These are phyloP conservation scores for Penicillium maclennaniae DNA, from an alignment of 495 filamentous ascomycete species.

Conservation along the genomic window DNA sequence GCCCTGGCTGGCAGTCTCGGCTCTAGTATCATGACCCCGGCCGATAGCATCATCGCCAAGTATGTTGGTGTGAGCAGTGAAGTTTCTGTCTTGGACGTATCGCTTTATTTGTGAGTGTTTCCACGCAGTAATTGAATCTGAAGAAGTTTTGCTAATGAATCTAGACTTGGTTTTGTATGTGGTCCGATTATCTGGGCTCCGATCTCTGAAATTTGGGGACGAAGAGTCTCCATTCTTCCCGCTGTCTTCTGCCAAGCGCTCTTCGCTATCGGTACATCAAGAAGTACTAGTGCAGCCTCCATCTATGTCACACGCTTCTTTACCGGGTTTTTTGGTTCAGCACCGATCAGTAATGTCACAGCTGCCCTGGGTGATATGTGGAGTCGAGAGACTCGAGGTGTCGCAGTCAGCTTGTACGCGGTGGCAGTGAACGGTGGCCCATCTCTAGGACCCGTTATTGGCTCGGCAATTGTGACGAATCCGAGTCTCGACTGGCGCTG, in stretches of 20 bases:
- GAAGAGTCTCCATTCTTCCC: conserved; percentile 40
- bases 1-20: conserved; percentile 47
- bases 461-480: conserved; percentile 41
- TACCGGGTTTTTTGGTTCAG: conserved; percentile 45
- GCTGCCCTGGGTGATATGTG: conserved; percentile 52
- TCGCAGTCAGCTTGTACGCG: conserved; percentile 42
- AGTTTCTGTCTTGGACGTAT: conserved; percentile 11
- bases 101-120: conserved; percentile 2
- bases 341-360: conserved; percentile 41
- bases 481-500: conserved; percentile 40
- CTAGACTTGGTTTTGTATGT: conserved; percentile 16
- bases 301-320: conserved; percentile 46
- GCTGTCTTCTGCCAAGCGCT: conserved; percentile 42
- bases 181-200: conserved; percentile 37
- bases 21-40: conserved; percentile 48
- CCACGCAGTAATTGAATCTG: not conserved
- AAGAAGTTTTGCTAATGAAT: not conserved
- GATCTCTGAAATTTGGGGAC: conserved; percentile 42
- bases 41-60: conserved; percentile 34
- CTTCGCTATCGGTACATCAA: conserved; percentile 42
- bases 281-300: conserved; percentile 28
- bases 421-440: conserved; percentile 42
- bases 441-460: conserved; percentile 42
- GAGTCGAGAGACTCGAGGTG: conserved; percentile 26
- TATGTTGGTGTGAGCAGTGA: conserved; percentile 36